Conservation (phyloP, 768 basidiomycete genomes). For the Amanita exitialis region DNA sequence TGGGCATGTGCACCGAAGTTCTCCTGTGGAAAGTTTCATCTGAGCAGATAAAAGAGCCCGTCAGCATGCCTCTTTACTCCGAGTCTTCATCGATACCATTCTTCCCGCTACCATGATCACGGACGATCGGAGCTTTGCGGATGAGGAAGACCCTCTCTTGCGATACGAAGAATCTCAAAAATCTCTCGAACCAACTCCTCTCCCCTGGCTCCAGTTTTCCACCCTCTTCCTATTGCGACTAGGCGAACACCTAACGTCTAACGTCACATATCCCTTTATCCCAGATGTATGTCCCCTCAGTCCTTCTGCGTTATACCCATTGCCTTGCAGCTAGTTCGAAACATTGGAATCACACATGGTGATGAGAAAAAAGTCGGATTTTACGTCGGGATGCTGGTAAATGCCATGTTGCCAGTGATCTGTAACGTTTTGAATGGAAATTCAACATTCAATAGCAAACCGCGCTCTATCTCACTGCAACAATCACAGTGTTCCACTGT, state of each 20-base stretch:
- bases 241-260: background rate
- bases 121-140: too few relatives aligned
- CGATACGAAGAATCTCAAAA: too few relatives aligned
- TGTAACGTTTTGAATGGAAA: background rate
- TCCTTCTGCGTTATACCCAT: background rate
- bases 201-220: constrained; percentile 10
- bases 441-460: constrained; percentile 42
- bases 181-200: constrained; percentile 1
- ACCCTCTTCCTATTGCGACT: constrained; percentile 27
- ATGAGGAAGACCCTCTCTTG: too few relatives aligned
- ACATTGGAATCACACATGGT: constrained; percentile 43
- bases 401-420: background rate
- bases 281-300: constrained; percentile 40
- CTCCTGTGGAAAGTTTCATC: too few relatives aligned
- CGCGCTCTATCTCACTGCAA: constrained; percentile 68
- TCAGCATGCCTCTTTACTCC: too few relatives aligned
- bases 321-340: constrained; percentile 12
- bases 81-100: too few relatives aligned
- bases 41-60: too few relatives aligned
- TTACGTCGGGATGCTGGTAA: constrained; percentile 69
- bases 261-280: constrained; percentile 15
- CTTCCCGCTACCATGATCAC: too few relatives aligned
- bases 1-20: too few relatives aligned
- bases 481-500: constrained; percentile 65
- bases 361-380: constrained; percentile 62